Evolutionary conservation across 2,329 filamentous ascomycete species (phyloP).

Genomic region (Cladosporium sphaerospermum): DNA sequence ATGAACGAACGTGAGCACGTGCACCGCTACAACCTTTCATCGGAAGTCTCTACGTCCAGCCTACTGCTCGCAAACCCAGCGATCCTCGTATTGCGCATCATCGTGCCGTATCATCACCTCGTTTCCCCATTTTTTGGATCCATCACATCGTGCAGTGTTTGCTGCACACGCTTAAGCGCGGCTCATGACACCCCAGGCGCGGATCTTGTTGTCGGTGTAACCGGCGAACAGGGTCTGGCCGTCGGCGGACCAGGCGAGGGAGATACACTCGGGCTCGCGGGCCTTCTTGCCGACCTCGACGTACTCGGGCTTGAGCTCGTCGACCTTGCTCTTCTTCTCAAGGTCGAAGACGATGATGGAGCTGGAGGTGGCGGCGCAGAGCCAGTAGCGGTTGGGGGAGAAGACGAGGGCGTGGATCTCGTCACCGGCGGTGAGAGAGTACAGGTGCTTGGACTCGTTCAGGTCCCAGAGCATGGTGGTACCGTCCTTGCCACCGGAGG

Average conservation of each 20-base stretch:
- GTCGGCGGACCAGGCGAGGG: constrained; percentile 94
- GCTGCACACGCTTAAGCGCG: constrained; percentile 45
- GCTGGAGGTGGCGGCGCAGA: constrained; percentile 93
- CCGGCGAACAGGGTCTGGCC: constrained; percentile 99
- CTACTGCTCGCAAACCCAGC: constrained; percentile 20
- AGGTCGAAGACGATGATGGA: constrained; percentile 99
- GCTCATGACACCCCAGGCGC: constrained; percentile 96
- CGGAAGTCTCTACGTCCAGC: constrained; percentile 25
- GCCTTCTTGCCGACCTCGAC: constrained; percentile 96
- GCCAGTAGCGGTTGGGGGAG: constrained; percentile 99
- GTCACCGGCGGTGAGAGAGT: constrained; percentile 98
- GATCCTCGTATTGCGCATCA: constrained; percentile 34
- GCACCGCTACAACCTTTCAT: constrained; percentile 33
- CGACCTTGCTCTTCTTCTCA: constrained; percentile 99
- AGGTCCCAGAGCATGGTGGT: constrained; percentile 99
- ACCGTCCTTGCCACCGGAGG: constrained; percentile 98
- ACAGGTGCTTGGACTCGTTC: constrained; percentile 99
- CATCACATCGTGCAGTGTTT: background rate
- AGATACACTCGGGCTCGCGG: constrained; percentile 96
- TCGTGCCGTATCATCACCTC: constrained; percentile 25
- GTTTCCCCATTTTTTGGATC: background rate
- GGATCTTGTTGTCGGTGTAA: constrained; percentile 99
- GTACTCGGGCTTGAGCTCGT: constrained; percentile 99
- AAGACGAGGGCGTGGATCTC: constrained; percentile 99
- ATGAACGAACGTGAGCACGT: constrained; percentile 20